phyloP scores from a whole-genome alignment of 169 alveolate genomes.

The Plasmodium gallinaceum region DNA sequence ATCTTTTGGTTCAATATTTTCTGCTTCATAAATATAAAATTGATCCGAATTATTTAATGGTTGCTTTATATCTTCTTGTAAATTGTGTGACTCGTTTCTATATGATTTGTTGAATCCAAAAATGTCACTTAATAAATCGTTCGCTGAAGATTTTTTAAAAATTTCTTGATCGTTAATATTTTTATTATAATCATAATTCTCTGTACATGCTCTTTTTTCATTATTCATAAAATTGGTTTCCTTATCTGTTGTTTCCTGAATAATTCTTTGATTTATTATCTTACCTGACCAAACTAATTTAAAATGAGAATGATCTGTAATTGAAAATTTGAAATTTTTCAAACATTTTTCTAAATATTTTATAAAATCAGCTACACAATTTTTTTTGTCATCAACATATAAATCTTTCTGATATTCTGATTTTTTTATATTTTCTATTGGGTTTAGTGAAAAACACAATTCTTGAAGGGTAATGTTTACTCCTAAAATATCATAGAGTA shows the following conservation, averaged over 20 bases:
- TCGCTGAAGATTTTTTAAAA: slow-evolving; percentile 5
- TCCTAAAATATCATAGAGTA: slow-evolving; percentile 72
- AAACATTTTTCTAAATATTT: slow-evolving; percentile 31
- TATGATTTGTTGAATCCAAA: slow-evolving; percentile 18
- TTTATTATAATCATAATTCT: background rate
- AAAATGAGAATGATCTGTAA: slow-evolving; percentile 69
- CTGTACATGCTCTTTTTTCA: background rate
- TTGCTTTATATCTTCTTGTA: background rate
- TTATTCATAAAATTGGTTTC: background rate
- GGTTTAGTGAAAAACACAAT: slow-evolving; percentile 56
- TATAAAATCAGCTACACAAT: slow-evolving; percentile 19
- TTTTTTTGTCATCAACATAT: slow-evolving; percentile 9
- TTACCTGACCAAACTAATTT: slow-evolving; percentile 75
- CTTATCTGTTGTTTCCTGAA: slow-evolving; percentile 9
- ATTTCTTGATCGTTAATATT: slow-evolving; percentile 12
- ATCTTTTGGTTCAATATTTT: slow-evolving; percentile 73
- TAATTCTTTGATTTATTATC: slow-evolving; percentile 55
- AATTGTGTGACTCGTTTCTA: background rate
- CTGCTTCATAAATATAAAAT: slow-evolving; percentile 75
- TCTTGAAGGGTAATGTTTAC: slow-evolving; percentile 53
- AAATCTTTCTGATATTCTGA: slow-evolving; percentile 29
- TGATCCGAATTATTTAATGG: slow-evolving; percentile 9
- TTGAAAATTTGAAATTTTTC: slow-evolving; percentile 45
- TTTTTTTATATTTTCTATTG: slow-evolving; percentile 34
- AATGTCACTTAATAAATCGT: slow-evolving; percentile 22